Conservation (phyloP, 192 early-diverging fungal genomes). For the Thamnidium elegans region DNA sequence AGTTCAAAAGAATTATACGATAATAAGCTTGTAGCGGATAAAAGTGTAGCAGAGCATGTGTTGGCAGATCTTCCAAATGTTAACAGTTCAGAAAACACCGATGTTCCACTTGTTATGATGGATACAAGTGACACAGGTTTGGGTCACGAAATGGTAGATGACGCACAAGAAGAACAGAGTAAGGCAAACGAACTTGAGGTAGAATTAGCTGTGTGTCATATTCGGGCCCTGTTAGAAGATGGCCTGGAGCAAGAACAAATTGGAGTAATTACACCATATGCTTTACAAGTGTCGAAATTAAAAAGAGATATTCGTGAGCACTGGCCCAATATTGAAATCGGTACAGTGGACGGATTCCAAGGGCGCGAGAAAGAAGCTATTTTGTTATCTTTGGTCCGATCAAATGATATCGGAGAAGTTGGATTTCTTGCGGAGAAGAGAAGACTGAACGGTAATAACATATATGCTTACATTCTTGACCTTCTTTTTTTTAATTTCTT, state of each 20-base stretch:
- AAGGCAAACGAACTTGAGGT: slow-evolving; percentile 81
- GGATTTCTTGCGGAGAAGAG: slow-evolving; percentile 83
- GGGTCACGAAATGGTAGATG: slow-evolving; percentile 36
- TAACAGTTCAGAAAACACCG: slow-evolving; percentile 54
- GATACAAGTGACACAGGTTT: slow-evolving; percentile 63
- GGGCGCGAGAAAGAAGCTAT: slow-evolving; percentile 90
- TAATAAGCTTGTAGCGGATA: slow-evolving; percentile 59
- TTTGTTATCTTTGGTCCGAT: slow-evolving; percentile 76
- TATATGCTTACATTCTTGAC: neutral
- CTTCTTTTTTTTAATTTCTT: neutral
- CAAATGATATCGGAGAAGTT: slow-evolving; percentile 72
- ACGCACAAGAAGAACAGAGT: slow-evolving; percentile 47
- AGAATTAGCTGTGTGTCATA: slow-evolving; percentile 55
- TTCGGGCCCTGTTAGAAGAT: slow-evolving; percentile 57
- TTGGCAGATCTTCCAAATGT: slow-evolving; percentile 65
- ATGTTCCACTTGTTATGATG: slow-evolving; percentile 59
- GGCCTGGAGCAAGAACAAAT: slow-evolving; percentile 66
- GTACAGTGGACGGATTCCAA: slow-evolving; percentile 88
- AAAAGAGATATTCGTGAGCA: slow-evolving; percentile 47
- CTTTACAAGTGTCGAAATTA: slow-evolving; percentile 66
- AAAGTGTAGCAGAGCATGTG: slow-evolving; percentile 58
- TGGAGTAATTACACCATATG: slow-evolving; percentile 87
- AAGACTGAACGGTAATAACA: slow-evolving; percentile 68
- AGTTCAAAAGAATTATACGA: slow-evolving; percentile 72
- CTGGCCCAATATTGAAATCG: slow-evolving; percentile 71